Conservation (phyloP, 208 protist genomes). For the Trichomonas vaginalis region DNA sequence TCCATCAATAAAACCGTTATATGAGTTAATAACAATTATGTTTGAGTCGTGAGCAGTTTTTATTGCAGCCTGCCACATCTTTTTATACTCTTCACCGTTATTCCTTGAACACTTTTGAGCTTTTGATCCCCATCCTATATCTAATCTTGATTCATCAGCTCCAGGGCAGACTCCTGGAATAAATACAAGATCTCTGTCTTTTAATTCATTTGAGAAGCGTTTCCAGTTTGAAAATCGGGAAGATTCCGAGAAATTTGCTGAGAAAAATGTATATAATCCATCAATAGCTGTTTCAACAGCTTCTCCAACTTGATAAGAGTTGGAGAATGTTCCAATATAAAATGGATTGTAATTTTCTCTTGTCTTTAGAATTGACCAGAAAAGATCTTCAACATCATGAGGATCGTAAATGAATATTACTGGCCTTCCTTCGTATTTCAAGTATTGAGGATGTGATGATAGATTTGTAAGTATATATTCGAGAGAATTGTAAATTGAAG, state of each 20-base stretch:
- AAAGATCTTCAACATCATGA: not conserved
- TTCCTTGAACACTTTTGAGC: not conserved
- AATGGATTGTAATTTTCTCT: not conserved
- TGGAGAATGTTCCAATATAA: not conserved
- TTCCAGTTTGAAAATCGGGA: not conserved
- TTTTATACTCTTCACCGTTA: not conserved
- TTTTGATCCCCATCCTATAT: not conserved
- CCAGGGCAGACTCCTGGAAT: not conserved
- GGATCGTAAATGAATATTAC: not conserved
- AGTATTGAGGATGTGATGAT: not conserved
- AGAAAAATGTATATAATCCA: not conserved
- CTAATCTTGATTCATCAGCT: not conserved
- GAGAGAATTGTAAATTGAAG: not conserved
- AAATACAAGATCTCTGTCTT: not conserved
- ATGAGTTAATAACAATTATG: not conserved
- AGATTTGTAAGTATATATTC: not conserved
- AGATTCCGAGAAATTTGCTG: not conserved
- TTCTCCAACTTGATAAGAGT: not conserved
- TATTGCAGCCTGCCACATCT: not conserved
- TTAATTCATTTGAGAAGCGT: not conserved
- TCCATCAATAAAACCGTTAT: not conserved
- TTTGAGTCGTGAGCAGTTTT: not conserved
- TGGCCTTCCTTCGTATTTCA: not conserved
- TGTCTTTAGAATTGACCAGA: not conserved
- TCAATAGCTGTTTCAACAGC: not conserved